Evolutionary conservation across 257 asterid species (phyloP), one percentile per base, ranked within the genome.

Genomic region (Solanum pimpinellifolium): DNA sequence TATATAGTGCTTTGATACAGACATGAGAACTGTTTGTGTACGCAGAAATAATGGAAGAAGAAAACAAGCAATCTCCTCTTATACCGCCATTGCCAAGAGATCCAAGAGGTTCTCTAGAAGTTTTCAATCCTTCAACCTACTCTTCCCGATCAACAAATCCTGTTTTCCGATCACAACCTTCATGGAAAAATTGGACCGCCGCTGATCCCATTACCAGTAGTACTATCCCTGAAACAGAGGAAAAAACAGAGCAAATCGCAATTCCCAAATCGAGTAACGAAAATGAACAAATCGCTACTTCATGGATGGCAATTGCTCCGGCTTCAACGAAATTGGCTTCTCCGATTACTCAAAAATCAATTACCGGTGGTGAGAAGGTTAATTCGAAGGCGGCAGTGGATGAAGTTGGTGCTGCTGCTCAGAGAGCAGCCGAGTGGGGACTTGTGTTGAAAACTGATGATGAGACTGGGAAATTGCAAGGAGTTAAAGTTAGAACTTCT

Each of bases 351-450:
- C 16, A 88, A 4, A 88, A 85, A 85, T 84, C 92, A 2, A 78
- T 90, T 31, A 86, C 93, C 90, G 73, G 86, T 8, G 84, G 82
- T 9, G 83, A 29, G 7, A 83, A 66, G 35, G 87, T 21, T 81
- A 3, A 23, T 23, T 60, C 86, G 13, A 82, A 74, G 18, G 12
- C 25, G 20, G n/a, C 42, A 16, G 62, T 52, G 5, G 91, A 89
- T 8, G 94, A 87, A 77, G 88, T 81, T 25, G 98, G 96, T 41
- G 92, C 92, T 44, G 99, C 98, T 7, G 96, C 95, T 0, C 93
- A 97, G 31, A 91, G 99, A 88, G 99, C 99, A 2, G 99, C 99
- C 3, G 99, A 97, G 93, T 95, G 99, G 99, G 99, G 99, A 4
- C 44, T 97, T 73, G 96, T 95, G 74, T 84, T 97, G 90, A 93